These are phyloP conservation scores for Picea abies DNA, from an alignment of 83 land plant genomes.

Conservation along the genomic window DNA sequence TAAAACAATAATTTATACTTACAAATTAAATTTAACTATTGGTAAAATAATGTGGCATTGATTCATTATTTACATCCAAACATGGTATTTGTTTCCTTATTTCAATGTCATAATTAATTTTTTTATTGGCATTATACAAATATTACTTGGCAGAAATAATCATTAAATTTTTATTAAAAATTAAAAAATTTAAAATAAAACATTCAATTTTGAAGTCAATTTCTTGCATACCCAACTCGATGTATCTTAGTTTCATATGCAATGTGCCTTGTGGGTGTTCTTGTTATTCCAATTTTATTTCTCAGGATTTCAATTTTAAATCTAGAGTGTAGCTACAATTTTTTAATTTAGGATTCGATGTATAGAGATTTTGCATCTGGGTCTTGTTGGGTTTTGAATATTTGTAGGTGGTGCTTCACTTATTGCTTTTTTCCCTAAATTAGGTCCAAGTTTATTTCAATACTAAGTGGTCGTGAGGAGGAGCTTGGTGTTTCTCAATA, in stretches of 20 bases:
- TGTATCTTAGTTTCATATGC: not conserved
- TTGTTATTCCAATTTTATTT: not conserved
- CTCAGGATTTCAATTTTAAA: not conserved
- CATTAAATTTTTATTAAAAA: too few relatives aligned
- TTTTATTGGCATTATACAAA: too few relatives aligned
- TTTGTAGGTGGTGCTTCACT: not conserved
- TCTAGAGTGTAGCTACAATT: not conserved
- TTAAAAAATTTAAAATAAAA: too few relatives aligned
- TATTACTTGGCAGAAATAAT: too few relatives aligned
- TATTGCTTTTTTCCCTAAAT: not conserved
- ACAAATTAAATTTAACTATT: too few relatives aligned
- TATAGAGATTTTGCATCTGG: not conserved
- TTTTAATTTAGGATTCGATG: not conserved
- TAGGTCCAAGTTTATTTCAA: not conserved
- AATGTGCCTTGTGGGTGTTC: not conserved
- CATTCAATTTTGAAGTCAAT: not conserved
- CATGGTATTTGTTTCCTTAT: too few relatives aligned
- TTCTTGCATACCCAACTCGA: not conserved
- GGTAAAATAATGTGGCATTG: too few relatives aligned
- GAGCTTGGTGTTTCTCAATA: not conserved
- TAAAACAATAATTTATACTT: too few relatives aligned
- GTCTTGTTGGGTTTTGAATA: too few relatives aligned
- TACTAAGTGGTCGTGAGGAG: not conserved
- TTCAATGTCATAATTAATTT: too few relatives aligned
- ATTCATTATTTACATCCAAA: too few relatives aligned